A percentile compares a stretch with the other conserved stretches of the same genome.
phyloP scores from a whole-genome alignment of 805 yeast species.

The Candida vartiovaarae region DNA sequence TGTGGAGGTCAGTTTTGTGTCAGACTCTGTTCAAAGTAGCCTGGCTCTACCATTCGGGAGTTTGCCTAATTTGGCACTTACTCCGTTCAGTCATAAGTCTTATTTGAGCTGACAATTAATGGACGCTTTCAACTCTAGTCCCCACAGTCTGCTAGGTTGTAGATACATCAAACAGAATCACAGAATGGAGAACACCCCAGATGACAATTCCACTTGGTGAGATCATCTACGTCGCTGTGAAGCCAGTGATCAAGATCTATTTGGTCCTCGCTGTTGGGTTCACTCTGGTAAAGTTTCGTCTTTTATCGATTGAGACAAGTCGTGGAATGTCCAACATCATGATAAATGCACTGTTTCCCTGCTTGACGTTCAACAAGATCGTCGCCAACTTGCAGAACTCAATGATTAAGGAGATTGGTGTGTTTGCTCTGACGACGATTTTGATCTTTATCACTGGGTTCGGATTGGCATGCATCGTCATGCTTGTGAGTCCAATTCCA shows the following conservation, averaged over 20 bases:
- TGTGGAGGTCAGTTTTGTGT: too few species aligned
- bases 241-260: slow-evolving; percentile 22
- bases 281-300: slow-evolving; percentile 18
- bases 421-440: slow-evolving; percentile 25
- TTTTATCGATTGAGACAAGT: slow-evolving; percentile 44
- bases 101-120: too few species aligned
- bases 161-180: too few species aligned
- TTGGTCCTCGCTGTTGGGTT: slow-evolving; percentile 17
- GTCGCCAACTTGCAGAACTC: slow-evolving; percentile 43
- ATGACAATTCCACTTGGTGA: slow-evolving; percentile 13
- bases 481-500: slow-evolving; percentile 37
- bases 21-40: too few species aligned
- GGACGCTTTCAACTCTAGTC: too few species aligned
- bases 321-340: slow-evolving; percentile 45
- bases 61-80: too few species aligned
- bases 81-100: too few species aligned
- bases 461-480: slow-evolving; percentile 22
- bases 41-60: too few species aligned
- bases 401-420: slow-evolving; percentile 48
- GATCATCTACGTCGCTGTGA: slow-evolving; percentile 19
- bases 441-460: slow-evolving; percentile 37
- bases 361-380: slow-evolving; percentile 45
- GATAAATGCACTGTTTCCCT: slow-evolving; percentile 47
- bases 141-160: too few species aligned
- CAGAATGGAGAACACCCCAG: too few species aligned